These are phyloP conservation scores for Aspergillus haitiensis DNA, from an alignment of 495 filamentous ascomycete genomes.

Conservation along the genomic window DNA sequence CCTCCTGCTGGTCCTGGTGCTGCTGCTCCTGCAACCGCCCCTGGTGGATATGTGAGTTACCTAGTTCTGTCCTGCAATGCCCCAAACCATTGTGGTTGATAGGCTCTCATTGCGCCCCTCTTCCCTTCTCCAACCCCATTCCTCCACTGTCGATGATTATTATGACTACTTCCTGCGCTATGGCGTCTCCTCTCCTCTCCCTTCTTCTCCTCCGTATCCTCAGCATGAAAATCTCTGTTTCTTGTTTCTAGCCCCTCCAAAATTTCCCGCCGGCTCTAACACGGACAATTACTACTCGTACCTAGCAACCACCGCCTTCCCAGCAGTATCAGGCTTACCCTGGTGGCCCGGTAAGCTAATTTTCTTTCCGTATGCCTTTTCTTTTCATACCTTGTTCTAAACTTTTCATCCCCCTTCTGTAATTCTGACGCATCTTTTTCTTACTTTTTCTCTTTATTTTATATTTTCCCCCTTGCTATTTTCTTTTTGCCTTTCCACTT, in stretches of 20 bases:
- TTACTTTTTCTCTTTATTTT: slow-evolving; percentile 22
- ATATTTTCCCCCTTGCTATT: slow-evolving; percentile 20
- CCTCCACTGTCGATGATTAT: background rate
- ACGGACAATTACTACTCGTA: slow-evolving; percentile 16
- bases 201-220: background rate
- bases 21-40: slow-evolving; percentile 7
- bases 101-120: slow-evolving; percentile 8
- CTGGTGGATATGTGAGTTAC: slow-evolving; percentile 44
- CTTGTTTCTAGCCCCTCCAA: background rate
- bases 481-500: slow-evolving; percentile 17
- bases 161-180: background rate
- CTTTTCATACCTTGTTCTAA: slow-evolving; percentile 21
- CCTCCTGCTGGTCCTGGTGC: slow-evolving; percentile 40
- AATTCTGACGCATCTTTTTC: background rate
- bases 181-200: background rate
- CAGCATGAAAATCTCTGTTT: background rate
- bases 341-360: slow-evolving; percentile 43
- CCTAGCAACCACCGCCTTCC: slow-evolving; percentile 18
- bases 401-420: slow-evolving; percentile 14
- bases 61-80: background rate
- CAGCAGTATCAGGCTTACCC: slow-evolving; percentile 48
- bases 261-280: slow-evolving; percentile 1
- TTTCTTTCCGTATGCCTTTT: slow-evolving; percentile 15
- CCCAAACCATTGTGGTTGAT: background rate
- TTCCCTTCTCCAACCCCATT: background rate